Conservation (phyloP, 2,329 filamentous ascomycete species). For the Pseudogymnoascus sp. region DNA sequence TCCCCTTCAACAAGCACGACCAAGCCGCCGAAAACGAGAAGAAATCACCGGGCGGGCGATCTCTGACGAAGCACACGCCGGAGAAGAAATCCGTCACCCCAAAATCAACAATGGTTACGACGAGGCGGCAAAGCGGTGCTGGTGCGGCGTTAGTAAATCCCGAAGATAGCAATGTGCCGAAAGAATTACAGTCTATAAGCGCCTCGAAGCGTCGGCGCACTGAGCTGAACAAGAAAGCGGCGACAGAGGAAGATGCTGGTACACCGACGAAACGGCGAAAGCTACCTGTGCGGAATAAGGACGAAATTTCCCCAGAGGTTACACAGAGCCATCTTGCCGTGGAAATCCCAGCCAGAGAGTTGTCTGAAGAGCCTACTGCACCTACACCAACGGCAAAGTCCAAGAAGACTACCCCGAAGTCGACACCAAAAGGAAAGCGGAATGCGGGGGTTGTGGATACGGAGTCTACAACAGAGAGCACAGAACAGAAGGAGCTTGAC, state of each 20-base stretch:
- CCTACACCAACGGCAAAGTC: not conserved
- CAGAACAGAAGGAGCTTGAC: not conserved
- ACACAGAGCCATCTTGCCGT: slow-evolving; percentile 17
- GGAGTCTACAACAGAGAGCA: not conserved
- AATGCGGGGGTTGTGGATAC: not conserved
- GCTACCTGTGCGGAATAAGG: slow-evolving; percentile 18
- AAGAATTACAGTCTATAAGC: not conserved
- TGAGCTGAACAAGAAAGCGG: slow-evolving; percentile 6
- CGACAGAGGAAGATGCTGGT: not conserved
- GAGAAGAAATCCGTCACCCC: not conserved
- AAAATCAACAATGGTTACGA: slow-evolving; percentile 11
- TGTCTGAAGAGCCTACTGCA: not conserved
- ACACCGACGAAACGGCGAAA: slow-evolving; percentile 22
- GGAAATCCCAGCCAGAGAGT: slow-evolving; percentile 18
- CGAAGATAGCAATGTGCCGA: not conserved
- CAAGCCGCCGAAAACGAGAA: not conserved
- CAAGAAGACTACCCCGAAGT: not conserved
- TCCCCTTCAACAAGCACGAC: slow-evolving; percentile 8
- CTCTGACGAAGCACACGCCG: not conserved
- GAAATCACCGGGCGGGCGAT: slow-evolving; percentile 1
- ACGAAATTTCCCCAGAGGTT: slow-evolving; percentile 7
- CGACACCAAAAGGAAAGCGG: not conserved
- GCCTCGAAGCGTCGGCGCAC: slow-evolving; percentile 10
- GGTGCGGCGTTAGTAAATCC: not conserved
- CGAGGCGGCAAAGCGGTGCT: slow-evolving; percentile 4